A percentile compares a stretch with the other conserved stretches of the same genome.
phyloP scores from a whole-genome alignment of 2,329 filamentous ascomycete species.

The Thelonectria blattea region DNA sequence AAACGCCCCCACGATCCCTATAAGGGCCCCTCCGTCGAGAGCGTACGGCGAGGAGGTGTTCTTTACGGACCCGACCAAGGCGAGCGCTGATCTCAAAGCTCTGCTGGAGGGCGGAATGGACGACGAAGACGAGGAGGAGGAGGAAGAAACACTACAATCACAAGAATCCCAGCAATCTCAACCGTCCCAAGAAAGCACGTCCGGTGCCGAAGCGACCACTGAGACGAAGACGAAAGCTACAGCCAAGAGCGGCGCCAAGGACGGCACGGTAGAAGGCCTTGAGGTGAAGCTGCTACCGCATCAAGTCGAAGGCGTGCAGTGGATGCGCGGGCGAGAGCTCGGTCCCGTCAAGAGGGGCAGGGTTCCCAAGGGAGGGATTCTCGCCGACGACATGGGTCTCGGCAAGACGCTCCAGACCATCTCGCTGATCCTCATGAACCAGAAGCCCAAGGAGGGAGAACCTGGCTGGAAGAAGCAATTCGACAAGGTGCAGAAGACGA shows the following conservation, averaged over 20 bases:
- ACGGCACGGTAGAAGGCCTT: slow-evolving; percentile 73
- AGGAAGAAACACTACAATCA: slow-evolving; percentile 34
- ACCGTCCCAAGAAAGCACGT: slow-evolving; percentile 27
- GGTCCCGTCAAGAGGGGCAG: slow-evolving; percentile 81
- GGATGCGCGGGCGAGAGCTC: slow-evolving; percentile 94
- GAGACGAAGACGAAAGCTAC: slow-evolving; percentile 30
- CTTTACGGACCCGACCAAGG: slow-evolving; percentile 75
- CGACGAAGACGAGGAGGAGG: slow-evolving; percentile 67
- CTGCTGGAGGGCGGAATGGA: slow-evolving; percentile 83
- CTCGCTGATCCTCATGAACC: slow-evolving; percentile 83
- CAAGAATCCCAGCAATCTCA: slow-evolving; percentile 8
- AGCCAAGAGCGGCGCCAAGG: slow-evolving; percentile 47
- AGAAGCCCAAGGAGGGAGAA: slow-evolving; percentile 65
- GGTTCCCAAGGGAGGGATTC: slow-evolving; percentile 88
- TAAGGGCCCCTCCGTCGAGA: not conserved
- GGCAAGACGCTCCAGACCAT: slow-evolving; percentile 97
- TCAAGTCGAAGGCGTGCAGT: slow-evolving; percentile 90
- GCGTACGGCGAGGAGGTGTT: slow-evolving; percentile 53
- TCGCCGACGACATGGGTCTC: slow-evolving; percentile 96
- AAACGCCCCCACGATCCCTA: slow-evolving; percentile 21
- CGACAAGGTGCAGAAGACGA: slow-evolving; percentile 74
- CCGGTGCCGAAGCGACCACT: slow-evolving; percentile 25
- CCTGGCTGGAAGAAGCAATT: slow-evolving; percentile 72
- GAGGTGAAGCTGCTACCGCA: slow-evolving; percentile 90
- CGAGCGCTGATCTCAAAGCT: slow-evolving; percentile 78